Evolutionary conservation across 805 yeast species (phyloP).

Genomic region (Teunomyces stri): DNA sequence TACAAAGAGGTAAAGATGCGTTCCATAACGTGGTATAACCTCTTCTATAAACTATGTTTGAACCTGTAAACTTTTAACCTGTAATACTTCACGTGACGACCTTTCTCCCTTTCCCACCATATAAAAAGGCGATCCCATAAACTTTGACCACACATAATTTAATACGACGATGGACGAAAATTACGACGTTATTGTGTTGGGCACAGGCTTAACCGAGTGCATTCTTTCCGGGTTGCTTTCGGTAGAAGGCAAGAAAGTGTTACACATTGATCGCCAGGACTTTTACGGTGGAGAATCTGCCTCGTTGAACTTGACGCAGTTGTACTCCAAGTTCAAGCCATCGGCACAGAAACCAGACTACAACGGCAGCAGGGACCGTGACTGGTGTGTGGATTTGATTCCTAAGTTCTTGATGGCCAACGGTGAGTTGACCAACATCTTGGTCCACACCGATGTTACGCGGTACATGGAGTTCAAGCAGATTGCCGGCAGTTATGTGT

Average conservation of each 20-base stretch:
- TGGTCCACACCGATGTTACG: constrained; percentile 94
- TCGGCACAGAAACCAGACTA: constrained; percentile 60
- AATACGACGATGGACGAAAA: constrained; percentile 74
- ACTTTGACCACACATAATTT: constrained; percentile 1
- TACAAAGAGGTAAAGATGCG: constrained; percentile 55
- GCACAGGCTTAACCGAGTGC: constrained; percentile 95
- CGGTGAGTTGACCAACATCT: constrained; percentile 93
- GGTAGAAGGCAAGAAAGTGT: constrained; percentile 96
- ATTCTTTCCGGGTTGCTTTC: constrained; percentile 89
- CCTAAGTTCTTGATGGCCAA: constrained; percentile 97
- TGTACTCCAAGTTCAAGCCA: constrained; percentile 84
- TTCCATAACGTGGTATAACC: constrained; percentile 53
- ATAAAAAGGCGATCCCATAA: not conserved
- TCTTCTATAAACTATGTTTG: too few relatives aligned
- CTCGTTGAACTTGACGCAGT: constrained; percentile 67
- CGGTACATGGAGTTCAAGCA: constrained; percentile 95
- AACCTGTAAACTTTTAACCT: too few relatives aligned
- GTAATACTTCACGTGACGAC: too few relatives aligned
- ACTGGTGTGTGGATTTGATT: constrained; percentile 96
- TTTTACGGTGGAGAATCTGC: constrained; percentile 95
- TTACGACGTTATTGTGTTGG: constrained; percentile 95
- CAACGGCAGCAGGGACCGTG: constrained; percentile 85
- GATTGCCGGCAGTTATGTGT: constrained; percentile 93
- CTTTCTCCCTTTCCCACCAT: too few relatives aligned
- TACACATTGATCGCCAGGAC: constrained; percentile 94